Base-by-base conservation (phyloP, 345 rosid genomes). In the Arabidopsis suecica region DNA sequence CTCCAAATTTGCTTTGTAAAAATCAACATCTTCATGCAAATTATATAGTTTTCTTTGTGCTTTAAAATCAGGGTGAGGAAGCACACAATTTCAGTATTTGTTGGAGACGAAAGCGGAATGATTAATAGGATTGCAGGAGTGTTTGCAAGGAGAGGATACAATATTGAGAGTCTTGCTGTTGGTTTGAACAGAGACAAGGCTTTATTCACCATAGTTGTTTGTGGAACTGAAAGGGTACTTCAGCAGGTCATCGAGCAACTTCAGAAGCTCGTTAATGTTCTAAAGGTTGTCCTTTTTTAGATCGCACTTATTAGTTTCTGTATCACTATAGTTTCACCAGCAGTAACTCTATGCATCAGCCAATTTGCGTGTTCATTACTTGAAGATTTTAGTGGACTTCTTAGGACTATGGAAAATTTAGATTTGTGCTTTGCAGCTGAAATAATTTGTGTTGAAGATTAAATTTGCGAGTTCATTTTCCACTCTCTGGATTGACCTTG, bases 21-120 rank as follows among this genome's bases (percentile, higher is more conserved):
- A 49, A 20, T 37, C 12, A 64, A 40, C 42, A 48, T 22, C 40
- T 41, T 13, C 62, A 32, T 73, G 56, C 54, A 32, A 20, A 42
- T 53, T 42, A 3, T 28, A 54, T 61, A 8, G 25, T 34, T 22
- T 47, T 45, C 13, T 63, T 5, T 64, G 59, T 13, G 12, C 6
- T 0, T 40, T 59, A 63, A 49, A 49, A 63, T 7, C 80, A 90
- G 99, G 87, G 86, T 82, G 76, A 88, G 84, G 83, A 79, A 89
- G 76, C 97, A 94, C 79, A 87, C 97, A 0, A 86, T 95, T 36
- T 95, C 97, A 0, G 97, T 95, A 23, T 92, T 90, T 76, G 99
- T 95, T 59, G 99, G 99, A 61, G 97, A 95, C 66, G 99, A 95
- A 73, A 92, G 97, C 73, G 99, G 99, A 47, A 95, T 95, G 88